phyloP scores from a whole-genome alignment of 495 filamentous ascomycete species.

The Xylaria nigripes region DNA sequence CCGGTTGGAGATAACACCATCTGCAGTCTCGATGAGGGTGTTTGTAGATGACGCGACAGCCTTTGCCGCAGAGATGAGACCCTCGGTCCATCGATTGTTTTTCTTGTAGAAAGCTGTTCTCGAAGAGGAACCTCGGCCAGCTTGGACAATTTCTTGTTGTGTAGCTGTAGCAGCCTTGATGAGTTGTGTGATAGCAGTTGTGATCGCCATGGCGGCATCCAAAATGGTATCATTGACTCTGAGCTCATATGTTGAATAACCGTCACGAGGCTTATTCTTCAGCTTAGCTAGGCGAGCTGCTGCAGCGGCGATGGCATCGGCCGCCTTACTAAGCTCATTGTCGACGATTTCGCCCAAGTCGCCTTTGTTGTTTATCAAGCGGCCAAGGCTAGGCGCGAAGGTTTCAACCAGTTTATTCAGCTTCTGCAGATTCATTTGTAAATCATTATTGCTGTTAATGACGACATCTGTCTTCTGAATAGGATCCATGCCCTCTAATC shows the following conservation, averaged over 20 bases:
- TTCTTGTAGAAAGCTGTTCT: slow-evolving; percentile 99
- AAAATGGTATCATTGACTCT: slow-evolving; percentile 91
- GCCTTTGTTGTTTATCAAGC: slow-evolving; percentile 64
- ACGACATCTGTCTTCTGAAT: slow-evolving; percentile 89
- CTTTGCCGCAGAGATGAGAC: slow-evolving; percentile 92
- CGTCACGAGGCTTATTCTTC: slow-evolving; percentile 85
- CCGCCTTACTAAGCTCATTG: slow-evolving; percentile 84
- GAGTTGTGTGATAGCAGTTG: slow-evolving; percentile 89
- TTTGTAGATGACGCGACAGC: slow-evolving; percentile 89
- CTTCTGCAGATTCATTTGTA: slow-evolving; percentile 81
- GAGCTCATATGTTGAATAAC: slow-evolving; percentile 94
- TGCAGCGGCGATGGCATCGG: slow-evolving; percentile 88
- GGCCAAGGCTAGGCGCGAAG: slow-evolving; percentile 76
- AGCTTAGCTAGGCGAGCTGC: slow-evolving; percentile 81
- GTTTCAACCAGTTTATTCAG: slow-evolving; percentile 87
- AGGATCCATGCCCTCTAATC: slow-evolving; percentile 78
- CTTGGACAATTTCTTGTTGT: slow-evolving; percentile 95
- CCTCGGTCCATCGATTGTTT: slow-evolving; percentile 95
- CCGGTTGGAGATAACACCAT: slow-evolving; percentile 83
- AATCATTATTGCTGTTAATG: slow-evolving; percentile 92
- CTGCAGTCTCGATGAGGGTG: slow-evolving; percentile 92
- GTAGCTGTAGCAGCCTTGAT: slow-evolving; percentile 93
- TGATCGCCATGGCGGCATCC: slow-evolving; percentile 89
- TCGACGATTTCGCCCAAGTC: slow-evolving; percentile 93
- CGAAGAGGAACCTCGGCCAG: slow-evolving; percentile 81